These are phyloP conservation scores for Globisporangium barbulae DNA, from an alignment of 352 stramenopile genomes.

Conservation along the genomic window DNA sequence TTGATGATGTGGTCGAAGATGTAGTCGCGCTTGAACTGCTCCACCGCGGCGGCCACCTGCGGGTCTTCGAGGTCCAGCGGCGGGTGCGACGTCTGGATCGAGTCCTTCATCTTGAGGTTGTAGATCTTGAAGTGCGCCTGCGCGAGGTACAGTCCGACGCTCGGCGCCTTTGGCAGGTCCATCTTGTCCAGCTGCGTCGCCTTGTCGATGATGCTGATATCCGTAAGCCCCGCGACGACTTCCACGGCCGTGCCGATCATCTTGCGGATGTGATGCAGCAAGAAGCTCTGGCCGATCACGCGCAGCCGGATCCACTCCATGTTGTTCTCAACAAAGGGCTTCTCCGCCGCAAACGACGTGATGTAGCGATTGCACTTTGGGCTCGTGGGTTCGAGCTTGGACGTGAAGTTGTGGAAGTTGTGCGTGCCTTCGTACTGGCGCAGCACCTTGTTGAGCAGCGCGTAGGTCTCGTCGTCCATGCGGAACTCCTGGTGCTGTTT, in stretches of 20 bases:
- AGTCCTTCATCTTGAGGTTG: constrained; percentile 73
- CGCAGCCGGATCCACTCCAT: constrained; percentile 95
- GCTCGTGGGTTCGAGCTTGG: constrained; percentile 79
- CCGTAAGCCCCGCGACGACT: constrained; percentile 59
- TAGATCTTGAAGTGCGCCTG: constrained; percentile 87
- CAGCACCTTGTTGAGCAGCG: constrained; percentile 50
- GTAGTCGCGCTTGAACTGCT: constrained; percentile 73
- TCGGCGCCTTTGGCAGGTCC: constrained; percentile 83
- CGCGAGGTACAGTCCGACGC: constrained; percentile 82
- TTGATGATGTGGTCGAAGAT: constrained; percentile 86
- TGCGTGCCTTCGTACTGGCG: constrained; percentile 83
- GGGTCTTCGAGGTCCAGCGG: constrained; percentile 60
- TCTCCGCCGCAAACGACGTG: constrained; percentile 82
- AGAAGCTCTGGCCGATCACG: constrained; percentile 95
- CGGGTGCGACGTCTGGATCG: constrained; percentile 65
- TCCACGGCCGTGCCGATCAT: constrained; percentile 92
- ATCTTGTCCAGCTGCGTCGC: constrained; percentile 79
- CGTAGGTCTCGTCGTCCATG: constrained; percentile 49
- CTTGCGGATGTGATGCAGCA: constrained; percentile 98
- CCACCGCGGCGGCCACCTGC: constrained; percentile 42
- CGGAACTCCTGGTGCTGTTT: constrained; percentile 74
- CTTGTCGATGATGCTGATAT: constrained; percentile 43
- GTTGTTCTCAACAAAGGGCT: constrained; percentile 81
- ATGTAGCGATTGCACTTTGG: constrained; percentile 91
- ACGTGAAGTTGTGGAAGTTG: constrained; percentile 98